Percentiles rank a stretch among this genome's conserved stretches.
Evolutionary conservation across 176 grass and related monocot species (phyloP).

Genomic region (Zea luxurians): DNA sequence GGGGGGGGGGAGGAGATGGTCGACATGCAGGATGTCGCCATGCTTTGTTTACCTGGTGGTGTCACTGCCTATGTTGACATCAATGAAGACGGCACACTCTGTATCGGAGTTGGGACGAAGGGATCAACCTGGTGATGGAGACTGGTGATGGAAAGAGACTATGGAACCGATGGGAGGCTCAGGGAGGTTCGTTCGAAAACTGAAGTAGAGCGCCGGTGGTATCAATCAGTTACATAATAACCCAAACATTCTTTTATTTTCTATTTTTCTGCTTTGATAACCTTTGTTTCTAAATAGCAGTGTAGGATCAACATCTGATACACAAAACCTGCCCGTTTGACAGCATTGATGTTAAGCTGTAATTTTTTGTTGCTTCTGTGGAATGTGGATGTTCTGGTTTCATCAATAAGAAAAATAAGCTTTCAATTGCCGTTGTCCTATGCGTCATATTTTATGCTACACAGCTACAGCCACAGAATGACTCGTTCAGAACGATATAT

Average conservation of each 20-base stretch:
- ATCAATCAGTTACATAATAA: conserved; percentile 37
- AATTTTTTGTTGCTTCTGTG: conserved; percentile 6
- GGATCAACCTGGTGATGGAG: conserved; percentile 97
- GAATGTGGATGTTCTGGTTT: conserved; percentile 28
- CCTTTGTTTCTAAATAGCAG: conserved; percentile 35
- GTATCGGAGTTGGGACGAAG: conserved; percentile 88
- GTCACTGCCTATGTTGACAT: conserved; percentile 86
- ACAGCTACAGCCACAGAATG: too few species aligned
- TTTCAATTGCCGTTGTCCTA: neutral
- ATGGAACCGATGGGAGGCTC: conserved; percentile 79
- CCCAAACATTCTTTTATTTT: neutral
- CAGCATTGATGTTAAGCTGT: conserved; percentile 38
- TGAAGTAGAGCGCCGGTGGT: conserved; percentile 85
- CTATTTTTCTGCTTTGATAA: conserved; percentile 8
- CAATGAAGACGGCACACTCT: conserved; percentile 68
- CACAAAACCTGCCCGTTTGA: conserved; percentile 8
- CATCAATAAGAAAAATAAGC: conserved; percentile 4
- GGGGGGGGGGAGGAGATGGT: conserved; percentile 68
- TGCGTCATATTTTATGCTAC: too few species aligned
- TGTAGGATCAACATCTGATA: conserved; percentile 26
- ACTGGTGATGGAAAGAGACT: conserved; percentile 97
- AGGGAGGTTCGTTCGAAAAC: conserved; percentile 82
- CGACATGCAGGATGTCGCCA: conserved; percentile 73
- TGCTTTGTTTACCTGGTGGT: conserved; percentile 90
- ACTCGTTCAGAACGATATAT: too few species aligned